These are phyloP conservation scores for Gymnopilus dilepis DNA, from an alignment of 768 basidiomycete genomes.

Conservation along the genomic window DNA sequence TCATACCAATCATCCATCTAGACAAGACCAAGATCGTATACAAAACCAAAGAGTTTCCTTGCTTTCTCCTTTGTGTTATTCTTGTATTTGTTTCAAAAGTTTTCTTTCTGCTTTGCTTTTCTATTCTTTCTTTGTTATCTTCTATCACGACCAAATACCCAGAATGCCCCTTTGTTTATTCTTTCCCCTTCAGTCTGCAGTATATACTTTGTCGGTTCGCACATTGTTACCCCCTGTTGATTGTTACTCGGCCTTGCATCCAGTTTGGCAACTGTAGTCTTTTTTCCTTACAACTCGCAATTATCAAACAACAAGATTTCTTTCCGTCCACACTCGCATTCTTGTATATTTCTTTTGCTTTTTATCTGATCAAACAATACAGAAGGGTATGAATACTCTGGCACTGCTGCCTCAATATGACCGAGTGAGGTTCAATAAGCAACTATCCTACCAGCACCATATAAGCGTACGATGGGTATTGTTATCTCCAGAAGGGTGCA, in stretches of 20 bases:
- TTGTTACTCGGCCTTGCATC: not conserved
- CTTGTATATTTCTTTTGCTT: not conserved
- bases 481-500: no score
- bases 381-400: not conserved
- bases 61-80: not conserved
- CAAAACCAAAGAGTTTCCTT: slow-evolving; percentile 12
- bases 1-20: slow-evolving; percentile 9
- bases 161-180: slow-evolving; percentile 4
- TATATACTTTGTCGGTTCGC: not conserved
- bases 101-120: not conserved
- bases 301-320: not conserved
- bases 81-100: slow-evolving; percentile 7
- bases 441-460: not conserved
- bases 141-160: not conserved
- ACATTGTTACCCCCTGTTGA: slow-evolving; percentile 2
- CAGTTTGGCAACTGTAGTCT: slow-evolving; percentile 6
- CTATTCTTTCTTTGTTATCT: not conserved
- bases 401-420: no score
- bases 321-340: slow-evolving; percentile 6
- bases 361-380: not conserved
- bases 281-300: not conserved
- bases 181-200: not conserved
- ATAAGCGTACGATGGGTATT: no score
- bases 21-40: slow-evolving; percentile 19
- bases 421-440: no score